Evolutionary conservation across 2,329 filamentous ascomycete species (phyloP).

Genomic region (Penicillium sp.): DNA sequence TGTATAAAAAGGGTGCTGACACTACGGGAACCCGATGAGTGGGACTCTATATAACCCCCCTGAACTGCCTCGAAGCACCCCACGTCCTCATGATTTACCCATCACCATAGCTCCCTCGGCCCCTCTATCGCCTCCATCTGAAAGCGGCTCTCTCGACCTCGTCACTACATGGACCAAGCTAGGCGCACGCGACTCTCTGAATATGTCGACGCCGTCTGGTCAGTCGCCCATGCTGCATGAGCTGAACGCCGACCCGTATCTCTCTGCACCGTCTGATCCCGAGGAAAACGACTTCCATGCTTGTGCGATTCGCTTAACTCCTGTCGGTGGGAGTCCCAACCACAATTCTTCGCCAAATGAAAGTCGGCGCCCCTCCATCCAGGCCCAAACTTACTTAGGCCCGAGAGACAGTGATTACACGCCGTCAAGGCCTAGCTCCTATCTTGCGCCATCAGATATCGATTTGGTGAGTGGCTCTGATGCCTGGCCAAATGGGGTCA

Average conservation of each 20-base stretch:
- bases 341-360: conserved; percentile 18
- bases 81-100: conserved; percentile 9
- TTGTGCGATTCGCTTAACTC: conserved; percentile 32
- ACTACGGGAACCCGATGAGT: conserved; percentile 6
- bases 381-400: conserved; percentile 8
- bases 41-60: conserved; percentile 14
- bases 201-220: conserved; percentile 23
- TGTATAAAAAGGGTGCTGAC: neutral
- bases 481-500: conserved; percentile 10
- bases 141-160: conserved; percentile 9
- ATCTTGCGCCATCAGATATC: conserved; percentile 17
- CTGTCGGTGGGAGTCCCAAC: conserved; percentile 19
- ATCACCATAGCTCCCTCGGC: neutral
- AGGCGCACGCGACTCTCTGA: conserved; percentile 4
- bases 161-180: conserved; percentile 11
- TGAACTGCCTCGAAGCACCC: conserved; percentile 3
- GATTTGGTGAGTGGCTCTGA: conserved; percentile 10
- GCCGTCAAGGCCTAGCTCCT: conserved; percentile 8
- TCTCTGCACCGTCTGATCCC: conserved; percentile 36
- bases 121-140: conserved; percentile 18
- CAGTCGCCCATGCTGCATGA: conserved; percentile 30
- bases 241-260: conserved; percentile 36
- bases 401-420: conserved; percentile 8
- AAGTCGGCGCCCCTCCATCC: conserved; percentile 14
- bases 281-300: conserved; percentile 37